Evolutionary conservation across 192 early-diverging fungal genomes (phyloP).

Genomic region (Coemansia brasiliensis): DNA sequence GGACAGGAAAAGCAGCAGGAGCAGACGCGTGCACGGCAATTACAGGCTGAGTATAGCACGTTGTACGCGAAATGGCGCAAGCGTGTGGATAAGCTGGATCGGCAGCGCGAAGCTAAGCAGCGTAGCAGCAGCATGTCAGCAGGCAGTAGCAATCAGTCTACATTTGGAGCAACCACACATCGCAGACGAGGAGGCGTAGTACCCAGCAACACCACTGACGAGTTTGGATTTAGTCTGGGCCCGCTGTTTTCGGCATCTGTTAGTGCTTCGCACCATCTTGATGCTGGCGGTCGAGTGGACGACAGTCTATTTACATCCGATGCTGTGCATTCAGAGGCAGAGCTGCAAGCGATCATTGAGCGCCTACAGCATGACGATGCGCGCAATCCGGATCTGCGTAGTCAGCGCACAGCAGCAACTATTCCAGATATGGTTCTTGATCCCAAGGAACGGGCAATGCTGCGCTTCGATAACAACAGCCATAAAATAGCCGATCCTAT

Average conservation of each 20-base stretch:
- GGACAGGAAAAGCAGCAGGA: constrained; percentile 20
- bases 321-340: constrained; percentile 75
- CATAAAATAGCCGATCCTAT: constrained; percentile 61
- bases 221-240: constrained; percentile 48
- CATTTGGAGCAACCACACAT: constrained; percentile 12
- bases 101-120: constrained; percentile 44
- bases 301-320: constrained; percentile 62
- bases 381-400: constrained; percentile 69
- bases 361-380: constrained; percentile 68
- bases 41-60: constrained; percentile 45
- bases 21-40: constrained; percentile 13
- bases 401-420: constrained; percentile 67
- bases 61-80: constrained; percentile 45
- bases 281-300: constrained; percentile 12
- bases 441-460: constrained; percentile 53
- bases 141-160: not conserved
- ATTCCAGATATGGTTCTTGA: constrained; percentile 75
- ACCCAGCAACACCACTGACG: constrained; percentile 13
- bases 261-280: constrained; percentile 11
- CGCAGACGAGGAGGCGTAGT: constrained; percentile 15
- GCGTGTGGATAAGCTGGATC: constrained; percentile 47
- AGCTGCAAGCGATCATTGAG: constrained; percentile 73
- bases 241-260: constrained; percentile 37
- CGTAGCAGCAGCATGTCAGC: constrained; percentile 11
- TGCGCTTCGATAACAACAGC: constrained; percentile 63